phyloP scores from a whole-genome alignment of 2,329 filamentous ascomycete genomes.

The Nemania sp. region DNA sequence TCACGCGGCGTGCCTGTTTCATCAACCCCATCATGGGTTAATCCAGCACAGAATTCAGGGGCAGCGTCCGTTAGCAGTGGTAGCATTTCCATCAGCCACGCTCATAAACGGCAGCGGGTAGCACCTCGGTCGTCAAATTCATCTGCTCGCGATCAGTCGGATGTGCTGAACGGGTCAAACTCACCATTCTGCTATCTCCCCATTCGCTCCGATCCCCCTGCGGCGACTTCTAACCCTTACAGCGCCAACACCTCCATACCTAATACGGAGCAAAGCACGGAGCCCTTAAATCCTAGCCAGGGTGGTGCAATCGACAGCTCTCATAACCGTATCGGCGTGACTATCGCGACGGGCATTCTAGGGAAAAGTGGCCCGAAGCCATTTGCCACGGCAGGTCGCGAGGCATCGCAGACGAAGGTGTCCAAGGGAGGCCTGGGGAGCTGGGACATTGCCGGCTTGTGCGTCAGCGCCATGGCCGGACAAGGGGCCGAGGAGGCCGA shows the following conservation, averaged over 20 bases:
- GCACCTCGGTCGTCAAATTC: slow-evolving; percentile 24
- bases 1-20: neutral
- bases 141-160: slow-evolving; percentile 9
- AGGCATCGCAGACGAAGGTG: slow-evolving; percentile 9
- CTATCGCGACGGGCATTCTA: slow-evolving; percentile 23
- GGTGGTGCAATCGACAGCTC: neutral
- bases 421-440: slow-evolving; percentile 22
- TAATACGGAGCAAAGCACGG: neutral
- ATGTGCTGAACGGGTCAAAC: neutral
- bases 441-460: slow-evolving; percentile 42
- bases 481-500: neutral
- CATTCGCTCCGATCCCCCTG: slow-evolving; percentile 22
- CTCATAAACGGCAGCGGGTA: slow-evolving; percentile 34
- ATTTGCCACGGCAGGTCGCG: slow-evolving; percentile 36
- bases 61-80: slow-evolving; percentile 1
- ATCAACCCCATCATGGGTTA: neutral
- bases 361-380: slow-evolving; percentile 30
- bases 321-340: slow-evolving; percentile 28
- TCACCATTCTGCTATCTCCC: slow-evolving; percentile 17
- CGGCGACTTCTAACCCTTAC: neutral
- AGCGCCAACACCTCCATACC: neutral
- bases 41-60: neutral
- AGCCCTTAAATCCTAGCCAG: slow-evolving; percentile 11
- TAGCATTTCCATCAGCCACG: slow-evolving; percentile 5
- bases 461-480: slow-evolving; percentile 37